phyloP scores from a whole-genome alignment of 1,139 yeast genomes.

The Petasospora fabianii region DNA sequence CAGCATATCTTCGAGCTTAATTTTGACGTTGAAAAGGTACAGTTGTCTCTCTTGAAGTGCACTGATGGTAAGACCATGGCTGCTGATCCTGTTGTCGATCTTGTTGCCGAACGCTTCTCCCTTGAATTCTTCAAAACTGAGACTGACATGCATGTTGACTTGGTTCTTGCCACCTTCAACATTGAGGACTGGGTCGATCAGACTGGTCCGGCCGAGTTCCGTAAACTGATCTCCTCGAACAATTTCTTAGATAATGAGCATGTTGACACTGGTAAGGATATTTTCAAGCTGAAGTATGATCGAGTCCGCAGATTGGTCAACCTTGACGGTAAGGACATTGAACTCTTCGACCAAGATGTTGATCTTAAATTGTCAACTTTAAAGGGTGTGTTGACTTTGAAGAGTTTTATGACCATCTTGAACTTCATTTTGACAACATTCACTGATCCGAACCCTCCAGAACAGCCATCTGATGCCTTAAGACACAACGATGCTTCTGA shows the following conservation, averaged over 20 bases:
- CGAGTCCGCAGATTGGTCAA: constrained; percentile 62
- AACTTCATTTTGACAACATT: constrained; percentile 85
- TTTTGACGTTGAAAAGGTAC: constrained; percentile 62
- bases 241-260: constrained; percentile 37
- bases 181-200: constrained; percentile 74
- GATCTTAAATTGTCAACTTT: constrained; percentile 77
- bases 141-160: constrained; percentile 61
- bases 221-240: constrained; percentile 67
- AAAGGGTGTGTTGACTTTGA: constrained; percentile 71
- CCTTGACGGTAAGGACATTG: constrained; percentile 53
- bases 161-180: constrained; percentile 60
- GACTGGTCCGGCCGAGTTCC: constrained; percentile 60
- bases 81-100: constrained; percentile 67
- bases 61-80: constrained; percentile 55
- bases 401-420: constrained; percentile 70
- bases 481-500: constrained; percentile 59
- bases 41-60: constrained; percentile 66
- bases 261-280: constrained; percentile 36
- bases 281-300: constrained; percentile 60
- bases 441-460: constrained; percentile 72
- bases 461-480: constrained; percentile 62
- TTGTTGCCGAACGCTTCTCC: constrained; percentile 63
- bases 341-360: constrained; percentile 75
- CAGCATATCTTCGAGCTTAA: constrained; percentile 61
- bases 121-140: constrained; percentile 59